These are phyloP conservation scores for Nothophytophthora sp. DNA, from an alignment of 352 stramenopile species.

Conservation along the genomic window DNA sequence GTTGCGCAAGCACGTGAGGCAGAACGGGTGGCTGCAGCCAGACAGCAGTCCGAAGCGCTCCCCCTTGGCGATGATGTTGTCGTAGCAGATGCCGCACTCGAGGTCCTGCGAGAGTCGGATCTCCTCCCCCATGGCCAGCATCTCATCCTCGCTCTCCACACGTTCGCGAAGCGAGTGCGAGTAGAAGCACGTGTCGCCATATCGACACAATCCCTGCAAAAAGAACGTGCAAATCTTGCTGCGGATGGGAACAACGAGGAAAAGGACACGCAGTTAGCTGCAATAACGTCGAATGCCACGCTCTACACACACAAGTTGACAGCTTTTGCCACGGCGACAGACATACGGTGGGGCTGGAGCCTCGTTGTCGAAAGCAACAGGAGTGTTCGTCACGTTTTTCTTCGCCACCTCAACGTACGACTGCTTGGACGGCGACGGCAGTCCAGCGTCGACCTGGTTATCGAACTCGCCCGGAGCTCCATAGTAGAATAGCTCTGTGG, in stretches of 20 bases:
- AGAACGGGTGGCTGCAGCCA: constrained; percentile 83
- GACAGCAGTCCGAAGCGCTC: constrained; percentile 86
- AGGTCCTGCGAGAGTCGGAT: constrained; percentile 61
- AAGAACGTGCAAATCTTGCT: constrained; percentile 87
- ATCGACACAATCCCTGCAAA: constrained; percentile 77
- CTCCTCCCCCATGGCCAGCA: constrained; percentile 59
- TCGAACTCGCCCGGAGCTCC: constrained; percentile 72
- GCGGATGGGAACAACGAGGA: constrained; percentile 1
- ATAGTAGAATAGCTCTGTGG: constrained; percentile 76
- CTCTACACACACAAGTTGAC: too few relatives aligned
- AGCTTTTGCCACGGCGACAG: not conserved
- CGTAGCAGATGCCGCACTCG: constrained; percentile 88
- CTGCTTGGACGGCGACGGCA: constrained; percentile 29
- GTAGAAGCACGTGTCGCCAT: constrained; percentile 83
- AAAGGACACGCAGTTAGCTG: too few relatives aligned
- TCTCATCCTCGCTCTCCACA: constrained; percentile 49
- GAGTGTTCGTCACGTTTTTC: constrained; percentile 42
- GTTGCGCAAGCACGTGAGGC: constrained; percentile 81
- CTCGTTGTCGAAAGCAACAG: constrained; percentile 38
- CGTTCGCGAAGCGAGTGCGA: constrained; percentile 56
- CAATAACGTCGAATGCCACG: too few relatives aligned
- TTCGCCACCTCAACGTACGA: constrained; percentile 58
- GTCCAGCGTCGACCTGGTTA: constrained; percentile 16
- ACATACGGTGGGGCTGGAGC: constrained; percentile 57
- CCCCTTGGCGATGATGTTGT: constrained; percentile 69